These are phyloP conservation scores for Camellia granthamiana DNA, from an alignment of 148 eudicot genomes.

Conservation along the genomic window DNA sequence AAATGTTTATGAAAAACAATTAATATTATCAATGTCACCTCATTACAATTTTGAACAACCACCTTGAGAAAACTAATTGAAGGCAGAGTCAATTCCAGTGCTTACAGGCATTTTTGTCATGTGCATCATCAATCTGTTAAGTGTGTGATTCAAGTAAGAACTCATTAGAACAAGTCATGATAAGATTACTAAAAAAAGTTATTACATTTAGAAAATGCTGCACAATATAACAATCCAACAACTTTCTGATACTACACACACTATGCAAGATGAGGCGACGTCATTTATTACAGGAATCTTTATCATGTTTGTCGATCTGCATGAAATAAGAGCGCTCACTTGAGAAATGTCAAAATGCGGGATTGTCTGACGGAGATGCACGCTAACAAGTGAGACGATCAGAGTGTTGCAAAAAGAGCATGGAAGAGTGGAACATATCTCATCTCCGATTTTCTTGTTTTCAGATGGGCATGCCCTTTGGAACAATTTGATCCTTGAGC, in stretches of 20 bases:
- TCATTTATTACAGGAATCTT: neutral
- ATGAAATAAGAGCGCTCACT: neutral
- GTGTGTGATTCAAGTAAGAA: neutral
- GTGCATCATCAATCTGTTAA: neutral
- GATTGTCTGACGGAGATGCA: neutral
- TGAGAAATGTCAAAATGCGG: neutral
- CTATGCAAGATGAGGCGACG: neutral
- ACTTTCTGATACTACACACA: neutral
- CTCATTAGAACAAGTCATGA: neutral
- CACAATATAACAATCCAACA: neutral
- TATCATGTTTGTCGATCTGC: neutral
- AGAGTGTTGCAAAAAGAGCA: neutral
- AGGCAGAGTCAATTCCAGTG: neutral
- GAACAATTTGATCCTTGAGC: constrained; percentile 69
- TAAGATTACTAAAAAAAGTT: neutral
- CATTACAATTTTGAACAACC: too few species aligned
- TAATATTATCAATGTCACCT: too few species aligned
- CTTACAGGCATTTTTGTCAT: neutral
- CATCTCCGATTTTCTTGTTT: neutral
- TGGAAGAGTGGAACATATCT: neutral
- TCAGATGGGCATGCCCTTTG: constrained; percentile 57
- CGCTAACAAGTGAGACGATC: neutral
- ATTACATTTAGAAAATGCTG: neutral
- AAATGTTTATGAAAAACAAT: too few species aligned
- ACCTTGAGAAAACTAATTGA: too few species aligned